Base-by-base conservation (phyloP, 345 rosid genomes). In the Moricandia arvensis region DNA sequence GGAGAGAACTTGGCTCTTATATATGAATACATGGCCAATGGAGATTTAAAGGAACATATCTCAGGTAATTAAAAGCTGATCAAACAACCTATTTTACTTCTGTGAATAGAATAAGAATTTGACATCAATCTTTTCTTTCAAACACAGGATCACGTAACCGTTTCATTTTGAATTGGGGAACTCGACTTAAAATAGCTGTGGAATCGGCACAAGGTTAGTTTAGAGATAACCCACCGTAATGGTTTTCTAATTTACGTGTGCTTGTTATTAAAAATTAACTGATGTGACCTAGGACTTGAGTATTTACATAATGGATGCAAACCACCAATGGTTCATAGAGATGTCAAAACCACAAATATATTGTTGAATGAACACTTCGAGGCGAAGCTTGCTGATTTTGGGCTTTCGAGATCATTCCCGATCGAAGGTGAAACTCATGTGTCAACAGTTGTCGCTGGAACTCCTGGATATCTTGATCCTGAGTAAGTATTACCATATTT, bases 1-100 rank as follows among this genome's bases (percentile, higher is more conserved):
- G 67, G 63, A 8, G 73, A 69, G 11, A 81, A 80, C 31, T 53
- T 85, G 69, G 86, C 78, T 47, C 70, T 87, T 13, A 68, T 89
- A 30, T 86, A 87, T 41, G 91, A 83, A 81, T 84, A 60, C 79
- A 86, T 89, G 93, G 84, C 84, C 0, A 72, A 75, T 72, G 93
- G 93, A 60, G 82, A 85, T 73, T 74, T 89, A 63, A 69, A 63
- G 65, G 78, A 84, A 29, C 79, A 81, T 62, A 67, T 79, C 43
- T 29, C 73, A 72, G 80, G 80, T 77, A 47, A 21, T 0, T 21
- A 9, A 15, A 24, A 3, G 1, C 2, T 41, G 16, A 67, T 7
- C 4, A 10, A 34, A 3, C 34, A 24, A 47, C 0, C 38, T 69
- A 6, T 38, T 76, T 30, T 26, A 51, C 12, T n/a, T 63, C 2